Percentiles rank a stretch among this genome's conserved stretches.
Evolutionary conservation across 2,329 filamentous ascomycete genomes (phyloP).

Genomic region (Chrysoporthe deuterocubensis): DNA sequence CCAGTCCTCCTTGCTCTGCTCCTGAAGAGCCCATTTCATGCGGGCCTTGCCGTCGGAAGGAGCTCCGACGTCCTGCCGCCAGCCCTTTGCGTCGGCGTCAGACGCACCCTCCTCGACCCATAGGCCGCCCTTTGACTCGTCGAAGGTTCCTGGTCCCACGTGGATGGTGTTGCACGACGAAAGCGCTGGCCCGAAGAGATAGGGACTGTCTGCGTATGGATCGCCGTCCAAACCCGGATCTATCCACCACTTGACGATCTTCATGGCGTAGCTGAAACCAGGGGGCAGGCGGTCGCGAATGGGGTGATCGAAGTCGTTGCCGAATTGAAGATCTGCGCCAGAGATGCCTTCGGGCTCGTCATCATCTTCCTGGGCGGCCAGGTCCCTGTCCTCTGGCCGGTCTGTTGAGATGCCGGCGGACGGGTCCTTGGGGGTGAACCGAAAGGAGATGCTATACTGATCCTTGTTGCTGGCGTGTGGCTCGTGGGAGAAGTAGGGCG

Average conservation of each 20-base stretch:
- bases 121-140: slow-evolving; percentile 53
- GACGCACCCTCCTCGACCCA: slow-evolving; percentile 71
- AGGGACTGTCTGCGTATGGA: slow-evolving; percentile 82
- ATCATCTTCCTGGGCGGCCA: slow-evolving; percentile 33
- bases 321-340: slow-evolving; percentile 80
- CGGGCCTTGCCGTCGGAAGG: slow-evolving; percentile 57
- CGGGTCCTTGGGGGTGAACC: slow-evolving; percentile 70
- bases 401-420: slow-evolving; percentile 12
- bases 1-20: slow-evolving; percentile 55
- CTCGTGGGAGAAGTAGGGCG: slow-evolving; percentile 75
- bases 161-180: slow-evolving; percentile 79
- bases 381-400: slow-evolving; percentile 24
- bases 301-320: slow-evolving; percentile 92
- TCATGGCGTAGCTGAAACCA: slow-evolving; percentile 83
- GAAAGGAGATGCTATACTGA: slow-evolving; percentile 83
- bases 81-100: slow-evolving; percentile 55
- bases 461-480: slow-evolving; percentile 70
- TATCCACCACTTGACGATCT: slow-evolving; percentile 86
- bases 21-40: slow-evolving; percentile 62
- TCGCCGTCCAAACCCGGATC: slow-evolving; percentile 92
- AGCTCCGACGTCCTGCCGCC: slow-evolving; percentile 51
- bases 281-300: slow-evolving; percentile 86
- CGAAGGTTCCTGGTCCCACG: slow-evolving; percentile 60
- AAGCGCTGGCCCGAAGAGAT: slow-evolving; percentile 81
- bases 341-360: slow-evolving; percentile 55